These are phyloP conservation scores for Colletotrichum sp. DNA, from an alignment of 2,329 filamentous ascomycete species.

Conservation along the genomic window DNA sequence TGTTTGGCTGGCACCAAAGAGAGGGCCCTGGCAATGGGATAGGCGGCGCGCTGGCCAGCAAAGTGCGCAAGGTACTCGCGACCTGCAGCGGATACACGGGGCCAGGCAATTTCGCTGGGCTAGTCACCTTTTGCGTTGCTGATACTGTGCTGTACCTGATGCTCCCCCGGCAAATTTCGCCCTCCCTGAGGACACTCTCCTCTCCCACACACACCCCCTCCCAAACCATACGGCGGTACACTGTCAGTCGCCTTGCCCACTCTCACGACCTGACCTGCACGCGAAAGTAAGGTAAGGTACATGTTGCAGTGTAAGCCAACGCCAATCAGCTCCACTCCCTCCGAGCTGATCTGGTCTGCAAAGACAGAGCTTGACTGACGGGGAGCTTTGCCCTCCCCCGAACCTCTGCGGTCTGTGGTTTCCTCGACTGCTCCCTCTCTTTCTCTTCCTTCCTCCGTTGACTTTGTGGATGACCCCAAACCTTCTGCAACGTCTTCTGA, in stretches of 20 bases:
- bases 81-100: slow-evolving; percentile 17
- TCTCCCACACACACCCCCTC: slow-evolving; percentile 15
- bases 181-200: slow-evolving; percentile 10
- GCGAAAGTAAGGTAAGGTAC: slow-evolving; percentile 5
- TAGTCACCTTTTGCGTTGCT: slow-evolving; percentile 8
- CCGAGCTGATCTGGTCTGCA: slow-evolving; percentile 18
- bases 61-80: slow-evolving; percentile 20
- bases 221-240: slow-evolving; percentile 9
- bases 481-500: not conserved
- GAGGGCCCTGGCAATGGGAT: slow-evolving; percentile 1
- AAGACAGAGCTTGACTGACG: slow-evolving; percentile 21
- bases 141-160: slow-evolving; percentile 23
- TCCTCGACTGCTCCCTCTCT: slow-evolving; percentile 29
- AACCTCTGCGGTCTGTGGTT: slow-evolving; percentile 28
- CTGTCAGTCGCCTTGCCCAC: slow-evolving; percentile 20
- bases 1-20: not conserved
- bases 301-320: slow-evolving; percentile 6
- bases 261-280: not conserved
- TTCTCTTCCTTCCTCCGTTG: not conserved
- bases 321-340: slow-evolving; percentile 19
- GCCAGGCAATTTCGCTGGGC: slow-evolving; percentile 17
- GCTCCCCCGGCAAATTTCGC: slow-evolving; percentile 9
- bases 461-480: not conserved
- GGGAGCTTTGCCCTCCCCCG: slow-evolving; percentile 36
- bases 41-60: slow-evolving; percentile 4